Conservation (phyloP, 2,329 filamentous ascomycete species). For the Paramyrothecium roridum region DNA sequence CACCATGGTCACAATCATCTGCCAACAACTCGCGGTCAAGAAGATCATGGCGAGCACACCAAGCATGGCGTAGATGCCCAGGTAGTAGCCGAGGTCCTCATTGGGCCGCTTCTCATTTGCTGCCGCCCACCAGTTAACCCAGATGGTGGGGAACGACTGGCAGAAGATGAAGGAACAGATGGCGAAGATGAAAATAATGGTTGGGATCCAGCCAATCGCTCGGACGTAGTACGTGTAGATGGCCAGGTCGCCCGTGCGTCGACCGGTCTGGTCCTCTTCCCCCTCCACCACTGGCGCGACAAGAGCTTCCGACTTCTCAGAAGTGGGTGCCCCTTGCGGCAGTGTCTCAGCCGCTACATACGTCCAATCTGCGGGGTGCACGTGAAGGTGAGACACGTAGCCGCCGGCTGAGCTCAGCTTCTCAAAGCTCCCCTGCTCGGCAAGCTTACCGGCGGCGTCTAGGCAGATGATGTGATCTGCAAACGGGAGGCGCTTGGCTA, state of each 20-base stretch:
- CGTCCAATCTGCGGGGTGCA: constrained; percentile 2
- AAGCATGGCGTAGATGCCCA: constrained; percentile 17
- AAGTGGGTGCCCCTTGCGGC: neutral
- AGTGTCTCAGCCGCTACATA: neutral
- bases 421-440: constrained; percentile 5
- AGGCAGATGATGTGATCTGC: constrained; percentile 7
- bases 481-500: constrained; percentile 6
- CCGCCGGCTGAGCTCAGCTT: constrained; percentile 1
- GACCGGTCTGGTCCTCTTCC: constrained; percentile 3
- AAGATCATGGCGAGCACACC: constrained; percentile 13
- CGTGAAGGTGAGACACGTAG: constrained; percentile 4
- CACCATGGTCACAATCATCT: constrained; percentile 21
- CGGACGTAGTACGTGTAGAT: constrained; percentile 21
- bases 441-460: constrained; percentile 1
- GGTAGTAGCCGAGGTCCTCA: constrained; percentile 13
- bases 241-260: constrained; percentile 13
- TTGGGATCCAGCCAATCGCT: constrained; percentile 20
- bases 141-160: constrained; percentile 20
- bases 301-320: neutral
- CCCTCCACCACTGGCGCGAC: neutral
- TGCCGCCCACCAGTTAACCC: constrained; percentile 21
- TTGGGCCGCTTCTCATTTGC: constrained; percentile 14
- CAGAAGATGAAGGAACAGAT: constrained; percentile 20
- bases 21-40: constrained; percentile 15
- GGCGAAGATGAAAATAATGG: constrained; percentile 12